phyloP scores from a whole-genome alignment of 2,329 filamentous ascomycete species.

The Botrytis fragariae region DNA sequence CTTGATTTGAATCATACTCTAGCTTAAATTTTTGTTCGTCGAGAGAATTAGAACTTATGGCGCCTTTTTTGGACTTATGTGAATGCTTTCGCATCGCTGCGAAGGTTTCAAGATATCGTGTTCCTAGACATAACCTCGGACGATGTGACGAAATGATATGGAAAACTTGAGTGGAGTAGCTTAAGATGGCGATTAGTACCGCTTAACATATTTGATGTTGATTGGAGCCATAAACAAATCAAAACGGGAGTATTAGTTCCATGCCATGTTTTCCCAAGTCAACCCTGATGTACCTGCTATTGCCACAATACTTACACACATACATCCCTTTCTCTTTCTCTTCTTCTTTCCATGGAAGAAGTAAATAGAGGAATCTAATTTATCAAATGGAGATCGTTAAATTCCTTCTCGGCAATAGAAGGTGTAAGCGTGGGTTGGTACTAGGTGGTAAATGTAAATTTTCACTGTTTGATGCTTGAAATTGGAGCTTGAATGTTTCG shows the following conservation, averaged over 20 bases:
- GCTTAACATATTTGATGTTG: neutral
- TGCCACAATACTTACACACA: rapidly evolving
- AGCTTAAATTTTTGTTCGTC: neutral
- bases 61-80: neutral
- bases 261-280: too few species aligned
- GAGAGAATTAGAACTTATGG: neutral
- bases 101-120: neutral
- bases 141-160: neutral
- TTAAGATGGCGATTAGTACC: neutral
- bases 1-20: neutral
- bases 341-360: neutral
- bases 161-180: neutral
- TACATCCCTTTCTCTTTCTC: neutral
- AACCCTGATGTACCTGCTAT: neutral
- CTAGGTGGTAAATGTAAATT: too few species aligned
- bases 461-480: too few species aligned
- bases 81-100: neutral
- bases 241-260: neutral
- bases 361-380: too few species aligned
- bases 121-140: neutral
- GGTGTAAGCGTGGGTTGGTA: too few species aligned
- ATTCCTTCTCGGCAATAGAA: too few species aligned
- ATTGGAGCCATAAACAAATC: neutral
- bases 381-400: too few species aligned
- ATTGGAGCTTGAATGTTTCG: too few species aligned